Evolutionary conservation across 2,329 filamentous ascomycete genomes (phyloP).

Genomic region (Chrysosphaeria jannelii): DNA sequence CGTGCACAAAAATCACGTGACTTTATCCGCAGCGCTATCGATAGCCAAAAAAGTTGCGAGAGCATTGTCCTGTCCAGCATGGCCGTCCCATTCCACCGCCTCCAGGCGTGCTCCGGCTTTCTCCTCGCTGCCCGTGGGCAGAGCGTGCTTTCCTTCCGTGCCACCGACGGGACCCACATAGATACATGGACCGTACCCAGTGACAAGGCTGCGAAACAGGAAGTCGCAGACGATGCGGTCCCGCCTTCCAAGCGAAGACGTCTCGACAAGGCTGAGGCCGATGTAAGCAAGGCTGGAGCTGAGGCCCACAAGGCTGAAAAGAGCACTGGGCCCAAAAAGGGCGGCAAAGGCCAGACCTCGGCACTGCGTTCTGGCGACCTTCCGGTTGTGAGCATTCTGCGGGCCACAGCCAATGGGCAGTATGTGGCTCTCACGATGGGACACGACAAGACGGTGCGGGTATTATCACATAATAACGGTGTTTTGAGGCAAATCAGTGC

Average conservation of each 20-base stretch:
- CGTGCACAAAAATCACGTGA: too few species aligned
- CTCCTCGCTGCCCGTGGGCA: constrained; percentile 48
- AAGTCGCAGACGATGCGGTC: constrained; percentile 1
- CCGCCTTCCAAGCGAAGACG: constrained; percentile 3
- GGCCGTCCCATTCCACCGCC: constrained; percentile 29
- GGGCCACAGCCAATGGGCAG: constrained; percentile 28
- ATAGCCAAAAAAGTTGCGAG: too few species aligned
- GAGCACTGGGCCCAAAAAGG: neutral
- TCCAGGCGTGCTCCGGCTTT: constrained; percentile 21
- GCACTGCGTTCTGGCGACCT: constrained; percentile 13
- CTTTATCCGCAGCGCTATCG: too few species aligned
- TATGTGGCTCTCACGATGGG: constrained; percentile 52
- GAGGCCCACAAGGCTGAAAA: neutral
- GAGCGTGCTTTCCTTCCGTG: constrained; percentile 34
- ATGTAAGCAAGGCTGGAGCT: neutral
- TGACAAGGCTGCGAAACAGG: constrained; percentile 3
- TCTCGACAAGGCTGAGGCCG: constrained; percentile 1
- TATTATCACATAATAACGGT: constrained; percentile 40
- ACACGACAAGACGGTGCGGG: constrained; percentile 77
- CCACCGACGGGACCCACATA: constrained; percentile 24
- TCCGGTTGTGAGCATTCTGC: constrained; percentile 39
- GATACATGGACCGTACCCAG: constrained; percentile 26
- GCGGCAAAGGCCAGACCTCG: constrained; percentile 2
- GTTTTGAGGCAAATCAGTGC: constrained; percentile 35
- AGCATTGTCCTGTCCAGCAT: too few species aligned